phyloP scores from a whole-genome alignment of 257 asterid species.

The Lantana camara region DNA sequence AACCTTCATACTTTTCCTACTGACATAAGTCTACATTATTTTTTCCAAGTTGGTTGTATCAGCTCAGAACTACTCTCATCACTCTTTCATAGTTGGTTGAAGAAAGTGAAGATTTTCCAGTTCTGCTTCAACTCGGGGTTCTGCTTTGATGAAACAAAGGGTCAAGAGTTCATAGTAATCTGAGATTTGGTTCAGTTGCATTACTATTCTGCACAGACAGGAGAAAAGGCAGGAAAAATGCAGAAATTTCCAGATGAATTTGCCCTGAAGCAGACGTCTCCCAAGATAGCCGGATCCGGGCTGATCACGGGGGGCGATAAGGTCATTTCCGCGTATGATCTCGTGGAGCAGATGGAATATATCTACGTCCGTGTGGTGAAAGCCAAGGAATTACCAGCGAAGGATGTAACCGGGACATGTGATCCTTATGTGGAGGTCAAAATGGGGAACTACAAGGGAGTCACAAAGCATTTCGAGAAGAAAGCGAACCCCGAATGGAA shows the following conservation, averaged over 20 bases:
- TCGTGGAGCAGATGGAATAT: constrained; percentile 89
- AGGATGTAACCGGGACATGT: constrained; percentile 64
- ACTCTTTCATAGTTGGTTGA: too few relatives aligned
- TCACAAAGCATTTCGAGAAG: constrained; percentile 75
- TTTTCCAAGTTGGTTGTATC: constrained; percentile 43
- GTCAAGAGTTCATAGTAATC: not conserved
- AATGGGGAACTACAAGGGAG: constrained; percentile 81
- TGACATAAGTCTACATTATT: constrained; percentile 27
- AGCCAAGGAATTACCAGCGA: constrained; percentile 59
- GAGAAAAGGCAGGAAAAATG: constrained; percentile 45
- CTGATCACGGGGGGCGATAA: constrained; percentile 64
- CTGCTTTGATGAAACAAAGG: not conserved
- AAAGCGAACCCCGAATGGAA: constrained; percentile 75
- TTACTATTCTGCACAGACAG: not conserved
- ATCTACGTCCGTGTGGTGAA: constrained; percentile 78
- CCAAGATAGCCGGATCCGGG: constrained; percentile 78
- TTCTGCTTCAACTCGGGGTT: not conserved
- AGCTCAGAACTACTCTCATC: constrained; percentile 52
- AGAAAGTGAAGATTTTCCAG: not conserved
- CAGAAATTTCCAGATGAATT: constrained; percentile 60
- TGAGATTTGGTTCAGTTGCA: not conserved
- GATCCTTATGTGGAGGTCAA: constrained; percentile 80
- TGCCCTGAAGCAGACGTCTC: constrained; percentile 74
- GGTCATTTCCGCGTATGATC: constrained; percentile 68
- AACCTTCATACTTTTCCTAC: not conserved